Evolutionary conservation across 2,329 filamentous ascomycete species (phyloP).

Genomic region (Drechslerella coelobrocha): DNA sequence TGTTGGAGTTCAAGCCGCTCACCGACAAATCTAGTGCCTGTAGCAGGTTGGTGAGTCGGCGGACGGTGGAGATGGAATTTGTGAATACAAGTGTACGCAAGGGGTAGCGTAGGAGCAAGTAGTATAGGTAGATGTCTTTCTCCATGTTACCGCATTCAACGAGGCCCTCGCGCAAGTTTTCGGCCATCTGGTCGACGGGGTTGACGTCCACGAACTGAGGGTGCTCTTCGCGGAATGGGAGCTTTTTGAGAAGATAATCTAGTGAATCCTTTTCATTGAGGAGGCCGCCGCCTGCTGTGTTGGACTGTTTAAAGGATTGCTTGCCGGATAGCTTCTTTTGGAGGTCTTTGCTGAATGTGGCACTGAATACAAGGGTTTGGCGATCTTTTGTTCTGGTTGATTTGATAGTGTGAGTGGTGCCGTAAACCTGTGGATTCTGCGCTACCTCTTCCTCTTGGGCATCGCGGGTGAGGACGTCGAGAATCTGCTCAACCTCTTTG

Average conservation of each 20-base stretch:
- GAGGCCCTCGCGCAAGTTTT: slow-evolving; percentile 82
- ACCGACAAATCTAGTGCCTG: slow-evolving; percentile 78
- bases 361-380: slow-evolving; percentile 95
- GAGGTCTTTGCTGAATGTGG: slow-evolving; percentile 88
- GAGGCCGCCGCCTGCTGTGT: slow-evolving; percentile 64
- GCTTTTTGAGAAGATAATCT: slow-evolving; percentile 87
- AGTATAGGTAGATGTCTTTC: slow-evolving; percentile 95
- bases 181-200: slow-evolving; percentile 85
- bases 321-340: slow-evolving; percentile 90
- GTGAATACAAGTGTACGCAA: slow-evolving; percentile 88
- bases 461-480: slow-evolving; percentile 76
- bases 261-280: slow-evolving; percentile 80
- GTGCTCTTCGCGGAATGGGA: slow-evolving; percentile 82
- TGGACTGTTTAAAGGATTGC: slow-evolving; percentile 62
- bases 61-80: slow-evolving; percentile 92
- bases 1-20: slow-evolving; percentile 81
- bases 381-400: slow-evolving; percentile 60
- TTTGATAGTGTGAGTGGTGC: slow-evolving; percentile 36
- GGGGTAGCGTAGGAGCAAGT: slow-evolving; percentile 81
- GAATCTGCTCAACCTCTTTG: slow-evolving; percentile 88
- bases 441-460: slow-evolving; percentile 60
- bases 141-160: slow-evolving; percentile 92
- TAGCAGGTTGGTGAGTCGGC: slow-evolving; percentile 82
- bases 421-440: slow-evolving; percentile 20
- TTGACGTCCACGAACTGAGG: slow-evolving; percentile 94